Conservation (phyloP, 352 stramenopile species). For the Phytopythium mirpurense region DNA sequence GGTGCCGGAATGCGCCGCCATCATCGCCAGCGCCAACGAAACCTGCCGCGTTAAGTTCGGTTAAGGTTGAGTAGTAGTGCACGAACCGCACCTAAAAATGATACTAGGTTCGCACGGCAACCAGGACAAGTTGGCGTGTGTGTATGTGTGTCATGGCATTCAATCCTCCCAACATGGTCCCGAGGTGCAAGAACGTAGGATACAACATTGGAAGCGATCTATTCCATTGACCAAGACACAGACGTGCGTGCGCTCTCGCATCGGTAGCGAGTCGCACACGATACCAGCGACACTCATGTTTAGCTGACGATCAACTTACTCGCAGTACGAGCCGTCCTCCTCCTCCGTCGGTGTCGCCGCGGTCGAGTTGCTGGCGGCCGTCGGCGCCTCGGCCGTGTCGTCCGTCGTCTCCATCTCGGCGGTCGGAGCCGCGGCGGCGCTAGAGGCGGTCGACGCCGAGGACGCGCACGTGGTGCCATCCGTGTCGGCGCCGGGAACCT, state of each 20-base stretch:
- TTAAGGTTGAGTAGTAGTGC: no score
- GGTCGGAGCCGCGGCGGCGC: neutral
- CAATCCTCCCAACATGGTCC: no score
- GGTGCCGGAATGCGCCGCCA: neutral
- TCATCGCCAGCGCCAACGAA: neutral
- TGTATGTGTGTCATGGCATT: no score
- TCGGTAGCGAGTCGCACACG: neutral
- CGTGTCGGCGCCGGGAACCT: slow-evolving; percentile 16
- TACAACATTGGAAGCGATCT: neutral
- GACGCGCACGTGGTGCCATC: slow-evolving; percentile 19
- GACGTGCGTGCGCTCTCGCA: neutral
- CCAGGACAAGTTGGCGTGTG: no score
- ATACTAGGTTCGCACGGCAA: no score
- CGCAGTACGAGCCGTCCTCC: slow-evolving; percentile 2
- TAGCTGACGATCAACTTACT: no score
- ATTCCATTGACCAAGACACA: neutral
- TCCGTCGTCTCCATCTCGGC: no score
- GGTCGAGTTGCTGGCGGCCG: slow-evolving; percentile 4
- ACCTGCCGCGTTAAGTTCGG: neutral
- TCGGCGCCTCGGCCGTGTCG: neutral
- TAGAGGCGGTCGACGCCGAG: slow-evolving; percentile 13
- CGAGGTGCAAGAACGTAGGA: no score
- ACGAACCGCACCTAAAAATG: no score
- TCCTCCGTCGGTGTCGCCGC: neutral
- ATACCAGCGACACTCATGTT: neutral